Percentiles rank a stretch among this genome's conserved stretches.
phyloP scores from a whole-genome alignment of 2,329 filamentous ascomycete species.

The Lasiodiplodia hormozganensis region DNA sequence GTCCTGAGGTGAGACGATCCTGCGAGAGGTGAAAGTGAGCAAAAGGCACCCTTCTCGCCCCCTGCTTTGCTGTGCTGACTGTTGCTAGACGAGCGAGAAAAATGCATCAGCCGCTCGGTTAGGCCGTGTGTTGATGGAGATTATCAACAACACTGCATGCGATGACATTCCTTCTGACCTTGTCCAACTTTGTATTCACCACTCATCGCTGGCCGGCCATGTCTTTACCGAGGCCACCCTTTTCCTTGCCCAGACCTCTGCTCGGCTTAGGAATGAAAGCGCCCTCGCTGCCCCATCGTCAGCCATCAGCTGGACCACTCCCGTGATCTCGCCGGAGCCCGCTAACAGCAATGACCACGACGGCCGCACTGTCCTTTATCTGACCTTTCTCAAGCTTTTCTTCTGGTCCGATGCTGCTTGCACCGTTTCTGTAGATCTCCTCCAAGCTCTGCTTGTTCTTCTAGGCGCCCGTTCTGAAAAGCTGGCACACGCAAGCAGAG shows the following conservation, averaged over 20 bases:
- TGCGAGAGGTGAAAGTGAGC: slow-evolving; percentile 20
- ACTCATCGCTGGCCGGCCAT: slow-evolving; percentile 26
- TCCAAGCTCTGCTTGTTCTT: slow-evolving; percentile 23
- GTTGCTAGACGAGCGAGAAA: background rate
- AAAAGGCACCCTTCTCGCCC: slow-evolving; percentile 12
- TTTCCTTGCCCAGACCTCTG: slow-evolving; percentile 8
- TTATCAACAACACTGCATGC: slow-evolving; percentile 6
- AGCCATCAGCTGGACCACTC: slow-evolving; percentile 2
- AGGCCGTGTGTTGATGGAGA: slow-evolving; percentile 13
- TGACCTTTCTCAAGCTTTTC: slow-evolving; percentile 41
- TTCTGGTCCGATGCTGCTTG: slow-evolving; percentile 36
- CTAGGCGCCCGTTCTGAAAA: slow-evolving; percentile 15
- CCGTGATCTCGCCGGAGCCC: no score
- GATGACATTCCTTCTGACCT: slow-evolving; percentile 5
- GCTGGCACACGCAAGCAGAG: slow-evolving; percentile 15
- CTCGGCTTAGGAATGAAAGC: background rate
- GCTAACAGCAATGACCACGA: background rate
- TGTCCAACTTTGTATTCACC: slow-evolving; percentile 11
- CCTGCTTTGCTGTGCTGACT: slow-evolving; percentile 5
- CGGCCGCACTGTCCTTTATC: slow-evolving; percentile 29
- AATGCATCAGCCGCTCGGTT: slow-evolving; percentile 29
- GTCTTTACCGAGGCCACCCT: background rate
- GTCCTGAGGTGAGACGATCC: slow-evolving; percentile 30
- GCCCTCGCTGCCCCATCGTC: slow-evolving; percentile 10
- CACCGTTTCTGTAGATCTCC: background rate